Percentiles rank a stretch among this genome's conserved stretches.
Evolutionary conservation across 352 stramenopile species (phyloP).

Genomic region (Plasmopara halstedii): DNA sequence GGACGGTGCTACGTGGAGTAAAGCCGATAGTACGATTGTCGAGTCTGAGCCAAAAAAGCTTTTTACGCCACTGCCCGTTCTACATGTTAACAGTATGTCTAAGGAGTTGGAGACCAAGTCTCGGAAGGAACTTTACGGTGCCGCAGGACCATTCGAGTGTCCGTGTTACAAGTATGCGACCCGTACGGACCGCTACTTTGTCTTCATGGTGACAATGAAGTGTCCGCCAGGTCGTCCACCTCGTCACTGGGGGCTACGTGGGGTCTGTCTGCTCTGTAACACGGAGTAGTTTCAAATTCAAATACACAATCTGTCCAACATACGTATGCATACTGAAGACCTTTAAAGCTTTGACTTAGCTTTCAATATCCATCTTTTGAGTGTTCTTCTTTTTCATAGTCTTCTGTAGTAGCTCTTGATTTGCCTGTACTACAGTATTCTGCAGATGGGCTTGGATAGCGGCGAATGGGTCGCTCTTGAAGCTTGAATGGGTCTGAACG

Average conservation of each 20-base stretch:
- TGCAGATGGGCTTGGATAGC: slow-evolving; percentile 83
- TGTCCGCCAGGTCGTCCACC: slow-evolving; percentile 83
- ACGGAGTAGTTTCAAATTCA: slow-evolving; percentile 61
- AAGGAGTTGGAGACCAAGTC: slow-evolving; percentile 91
- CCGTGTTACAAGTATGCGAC: slow-evolving; percentile 96
- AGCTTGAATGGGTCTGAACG: slow-evolving; percentile 75
- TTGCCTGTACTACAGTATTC: slow-evolving; percentile 78
- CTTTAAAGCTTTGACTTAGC: background rate
- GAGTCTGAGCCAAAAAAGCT: slow-evolving; percentile 96
- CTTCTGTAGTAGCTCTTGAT: slow-evolving; percentile 51
- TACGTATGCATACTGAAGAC: too few species aligned
- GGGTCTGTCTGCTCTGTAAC: slow-evolving; percentile 93
- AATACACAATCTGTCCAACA: too few species aligned
- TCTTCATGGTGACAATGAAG: slow-evolving; percentile 94
- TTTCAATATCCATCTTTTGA: background rate
- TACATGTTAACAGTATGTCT: slow-evolving; percentile 94
- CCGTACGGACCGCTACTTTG: slow-evolving; percentile 94
- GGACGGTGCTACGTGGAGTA: slow-evolving; percentile 95
- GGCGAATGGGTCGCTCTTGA: slow-evolving; percentile 76
- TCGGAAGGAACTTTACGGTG: slow-evolving; percentile 90
- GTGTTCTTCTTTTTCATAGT: slow-evolving; percentile 5
- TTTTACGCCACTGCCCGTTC: slow-evolving; percentile 92
- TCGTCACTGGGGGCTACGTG: slow-evolving; percentile 92
- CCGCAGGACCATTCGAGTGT: slow-evolving; percentile 90
- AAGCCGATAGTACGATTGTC: slow-evolving; percentile 88